Evolutionary conservation across 805 yeast species (phyloP), one percentile per base, ranked within the genome.

Genomic region (Zygosaccharomyces lentus): DNA sequence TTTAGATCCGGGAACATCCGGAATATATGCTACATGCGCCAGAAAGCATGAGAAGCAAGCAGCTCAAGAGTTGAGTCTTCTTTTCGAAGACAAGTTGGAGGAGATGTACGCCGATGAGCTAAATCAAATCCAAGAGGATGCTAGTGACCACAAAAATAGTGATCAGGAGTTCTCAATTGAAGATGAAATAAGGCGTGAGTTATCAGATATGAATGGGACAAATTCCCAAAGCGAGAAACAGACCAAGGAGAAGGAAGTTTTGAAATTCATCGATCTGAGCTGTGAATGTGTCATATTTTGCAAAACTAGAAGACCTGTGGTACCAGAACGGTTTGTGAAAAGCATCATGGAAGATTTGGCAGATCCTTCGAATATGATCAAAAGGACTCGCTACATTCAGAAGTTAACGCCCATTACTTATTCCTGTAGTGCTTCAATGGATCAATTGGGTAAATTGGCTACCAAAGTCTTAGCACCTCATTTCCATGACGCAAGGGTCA

Each of bases 21-120:
- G 99, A 0, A 74, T 93, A 0, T 93, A 86, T 65, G 96, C 89
- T 9, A 86, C 98, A 0, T 91, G 97, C 65, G 78, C 80, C 41
- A 75, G 96, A 55, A 84, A 84, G 31, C 80, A 82, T 48, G 99
- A 93, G 63, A 74, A 74, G 44, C 80, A 76, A 43, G 87, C 95
- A 49, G 75, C 83, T n/a, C 80, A 79, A 51, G 97, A 89, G 62
- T 67, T 89, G 55, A 72, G 77, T 50, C 64, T 70, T 46, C 60
- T 87, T 8, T 74, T 89, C 34, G 67, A 69, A 41, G 87, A 82
- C 15, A 74, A 76, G 37, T 52, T 75, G 10, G 74, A 74, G 44
- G 75, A 74, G 49, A 64, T 67, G 26, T 76, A 74, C 48, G 71
- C 70, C 7, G 69, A 64, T n/a, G 67, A 67, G 43, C 47, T 58